phyloP scores from a whole-genome alignment of 176 grass and related monocot species.

The Phoenix dactylifera region DNA sequence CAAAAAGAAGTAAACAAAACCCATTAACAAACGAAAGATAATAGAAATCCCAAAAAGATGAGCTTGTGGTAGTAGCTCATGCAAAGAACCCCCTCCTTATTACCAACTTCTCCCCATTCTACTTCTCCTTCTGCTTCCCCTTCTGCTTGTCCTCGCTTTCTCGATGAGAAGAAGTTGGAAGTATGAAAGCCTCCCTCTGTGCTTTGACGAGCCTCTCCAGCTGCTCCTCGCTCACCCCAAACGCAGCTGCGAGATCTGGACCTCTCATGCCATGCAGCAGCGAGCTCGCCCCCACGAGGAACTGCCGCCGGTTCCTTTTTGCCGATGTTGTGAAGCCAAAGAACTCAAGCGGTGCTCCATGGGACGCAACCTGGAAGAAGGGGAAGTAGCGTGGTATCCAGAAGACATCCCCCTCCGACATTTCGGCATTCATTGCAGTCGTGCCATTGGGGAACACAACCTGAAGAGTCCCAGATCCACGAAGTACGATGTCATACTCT shows the following conservation, averaged over 20 bases:
- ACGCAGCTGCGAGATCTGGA: no score
- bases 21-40: no score
- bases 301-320: neutral
- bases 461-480: neutral
- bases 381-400: conserved; percentile 8
- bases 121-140: neutral
- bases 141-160: no score
- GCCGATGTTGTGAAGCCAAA: neutral
- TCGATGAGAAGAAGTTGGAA: neutral
- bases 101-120: neutral
- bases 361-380: conserved; percentile 3
- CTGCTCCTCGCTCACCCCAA: neutral
- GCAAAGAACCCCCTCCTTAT: neutral
- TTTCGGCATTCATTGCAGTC: neutral
- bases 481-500: conserved; percentile 3
- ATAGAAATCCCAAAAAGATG: no score
- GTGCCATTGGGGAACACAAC: conserved; percentile 1
- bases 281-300: no score
- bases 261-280: no score
- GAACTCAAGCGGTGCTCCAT: neutral
- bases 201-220: neutral
- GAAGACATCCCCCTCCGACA: conserved; percentile 8
- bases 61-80: neutral
- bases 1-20: no score
- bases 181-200: conserved; percentile 8